Evolutionary conservation across 2,329 filamentous ascomycete species (phyloP), one percentile per base, ranked within the genome.

Genomic region (Aureobasidium sp.): DNA sequence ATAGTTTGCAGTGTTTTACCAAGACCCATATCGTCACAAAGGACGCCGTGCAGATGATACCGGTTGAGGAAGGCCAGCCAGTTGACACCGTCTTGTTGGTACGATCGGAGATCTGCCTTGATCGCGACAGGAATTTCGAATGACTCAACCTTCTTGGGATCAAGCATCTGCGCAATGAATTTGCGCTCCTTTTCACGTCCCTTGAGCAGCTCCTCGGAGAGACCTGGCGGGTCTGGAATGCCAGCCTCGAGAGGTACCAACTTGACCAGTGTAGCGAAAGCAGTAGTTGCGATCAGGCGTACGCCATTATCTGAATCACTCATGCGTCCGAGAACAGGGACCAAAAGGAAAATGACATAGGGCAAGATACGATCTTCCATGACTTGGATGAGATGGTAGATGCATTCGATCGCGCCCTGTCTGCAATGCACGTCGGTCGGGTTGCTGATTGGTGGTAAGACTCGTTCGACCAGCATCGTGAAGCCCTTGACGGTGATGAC

Each of bases 21-120:
- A 32, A 99, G 88, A 71, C 94, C 94, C 94, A 99, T 99, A 74
- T 99, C 94, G 71, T 99, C 94, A 72, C 94, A 99, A 64, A 99
- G 89, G 74, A 99, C 97, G 53, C 94, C 94, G 69, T 99, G 95
- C 1, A 99, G 84, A 70, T 99, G 93, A 73, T 97, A 99, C 63
- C 92, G 92, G 74, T 99, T 99, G 68, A 99, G 86, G 78, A 99
- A 99, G 62, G 95, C 87, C 57, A 99, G 84, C 94, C 94, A 99
- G 72, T 99, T 99, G 71, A 99, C 93, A 73, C 94, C 94, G 60
- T 99, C 94, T 75, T 99, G 94, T 74, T 99, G 95, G 72, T 99
- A 99, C 0, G 92, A 96, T 66, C 94, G 90, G 57, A 99, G 83
- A 70, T 96, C 91, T 0, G 94, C 95, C 75, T 97, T 97, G 79